A percentile compares a stretch with the other conserved stretches of the same genome.
phyloP scores from a whole-genome alignment of 1,284 basidiomycete species.

The Ceratobasidium sp. region DNA sequence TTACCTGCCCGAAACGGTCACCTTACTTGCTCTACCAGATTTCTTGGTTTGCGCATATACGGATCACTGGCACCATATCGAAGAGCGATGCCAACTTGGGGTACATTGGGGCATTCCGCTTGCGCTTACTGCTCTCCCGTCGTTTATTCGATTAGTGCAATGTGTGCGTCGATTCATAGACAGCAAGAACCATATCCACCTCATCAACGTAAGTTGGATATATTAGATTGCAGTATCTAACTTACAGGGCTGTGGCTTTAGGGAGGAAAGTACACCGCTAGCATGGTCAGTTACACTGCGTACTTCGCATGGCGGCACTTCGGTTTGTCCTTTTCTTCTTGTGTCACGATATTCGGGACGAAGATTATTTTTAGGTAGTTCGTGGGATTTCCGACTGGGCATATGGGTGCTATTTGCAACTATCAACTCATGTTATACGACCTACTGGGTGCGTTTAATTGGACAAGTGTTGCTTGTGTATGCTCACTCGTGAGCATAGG shows the following conservation, averaged over 20 bases:
- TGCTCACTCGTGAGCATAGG: conserved; percentile 57
- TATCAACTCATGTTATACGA: conserved; percentile 75
- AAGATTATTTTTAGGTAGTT: conserved; percentile 50
- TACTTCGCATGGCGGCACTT: conserved; percentile 80
- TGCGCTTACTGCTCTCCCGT: conserved; percentile 67
- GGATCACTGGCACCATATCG: conserved; percentile 63
- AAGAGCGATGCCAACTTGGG: conserved; percentile 55
- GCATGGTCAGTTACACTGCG: conserved; percentile 70
- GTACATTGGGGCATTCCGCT: conserved; percentile 69
- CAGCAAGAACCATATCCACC: conserved; percentile 75
- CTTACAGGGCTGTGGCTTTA: conserved; percentile 50
- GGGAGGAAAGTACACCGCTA: conserved; percentile 82
- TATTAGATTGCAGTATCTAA: not conserved
- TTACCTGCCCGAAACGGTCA: not conserved
- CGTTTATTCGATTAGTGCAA: conserved; percentile 81
- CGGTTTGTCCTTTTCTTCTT: conserved; percentile 57
- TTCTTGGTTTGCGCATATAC: conserved; percentile 79
- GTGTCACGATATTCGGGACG: not conserved
- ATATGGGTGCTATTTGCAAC: conserved; percentile 72
- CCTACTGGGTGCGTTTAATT: conserved; percentile 70
- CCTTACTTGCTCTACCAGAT: conserved; percentile 47
- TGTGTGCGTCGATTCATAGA: conserved; percentile 88
- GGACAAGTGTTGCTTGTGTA: conserved; percentile 50
- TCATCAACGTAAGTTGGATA: conserved; percentile 77
- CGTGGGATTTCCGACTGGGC: conserved; percentile 63